phyloP scores from a whole-genome alignment of 2,329 filamentous ascomycete genomes.

The Colletotrichum siamense region DNA sequence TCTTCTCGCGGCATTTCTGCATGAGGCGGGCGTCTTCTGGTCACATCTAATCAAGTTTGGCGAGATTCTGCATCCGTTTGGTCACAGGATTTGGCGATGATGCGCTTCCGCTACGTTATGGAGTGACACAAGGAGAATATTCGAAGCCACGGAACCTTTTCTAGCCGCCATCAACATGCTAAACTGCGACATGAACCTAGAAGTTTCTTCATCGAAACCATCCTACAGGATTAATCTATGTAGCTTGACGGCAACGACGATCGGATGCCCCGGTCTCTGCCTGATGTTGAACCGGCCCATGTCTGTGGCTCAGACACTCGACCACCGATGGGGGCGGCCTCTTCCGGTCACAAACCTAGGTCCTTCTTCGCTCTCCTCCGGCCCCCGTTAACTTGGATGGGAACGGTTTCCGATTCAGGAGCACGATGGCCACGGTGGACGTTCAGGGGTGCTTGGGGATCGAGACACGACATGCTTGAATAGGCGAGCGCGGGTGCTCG shows the following conservation, averaged over 20 bases:
- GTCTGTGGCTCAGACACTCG: conserved; percentile 9
- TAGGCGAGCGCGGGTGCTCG: background rate
- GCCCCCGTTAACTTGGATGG: background rate
- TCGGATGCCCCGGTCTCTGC: background rate
- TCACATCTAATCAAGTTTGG: conserved; percentile 2
- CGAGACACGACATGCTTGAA: conserved; percentile 7
- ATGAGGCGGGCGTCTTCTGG: background rate
- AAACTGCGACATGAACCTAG: background rate
- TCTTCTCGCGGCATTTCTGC: background rate
- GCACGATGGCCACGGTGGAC: background rate
- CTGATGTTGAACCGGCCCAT: conserved; percentile 1
- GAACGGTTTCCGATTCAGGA: background rate
- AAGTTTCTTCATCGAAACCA: background rate
- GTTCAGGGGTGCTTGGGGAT: background rate
- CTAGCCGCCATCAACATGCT: background rate
- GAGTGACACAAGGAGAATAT: background rate
- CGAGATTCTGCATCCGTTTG: background rate
- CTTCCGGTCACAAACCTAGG: background rate
- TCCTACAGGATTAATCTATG: background rate
- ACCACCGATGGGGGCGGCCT: background rate
- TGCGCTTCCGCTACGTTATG: background rate
- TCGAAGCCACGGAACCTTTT: background rate
- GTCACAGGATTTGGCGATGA: background rate
- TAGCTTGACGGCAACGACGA: background rate
- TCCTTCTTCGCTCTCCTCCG: background rate